Conservation (phyloP, 352 stramenopile species). For the Pythium rishiriense region DNA sequence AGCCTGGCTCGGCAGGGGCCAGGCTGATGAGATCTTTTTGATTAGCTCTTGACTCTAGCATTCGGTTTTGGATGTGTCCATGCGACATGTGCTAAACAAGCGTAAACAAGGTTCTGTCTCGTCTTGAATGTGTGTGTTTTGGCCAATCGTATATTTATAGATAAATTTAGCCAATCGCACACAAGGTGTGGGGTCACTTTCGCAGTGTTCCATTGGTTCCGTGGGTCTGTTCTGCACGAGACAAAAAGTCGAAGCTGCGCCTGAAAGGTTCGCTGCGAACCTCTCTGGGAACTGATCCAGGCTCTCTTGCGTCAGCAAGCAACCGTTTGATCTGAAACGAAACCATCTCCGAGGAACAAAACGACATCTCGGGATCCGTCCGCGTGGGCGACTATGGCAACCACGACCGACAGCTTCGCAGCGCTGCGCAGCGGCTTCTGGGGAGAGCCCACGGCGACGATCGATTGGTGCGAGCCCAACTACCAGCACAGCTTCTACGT, state of each 20-base stretch:
- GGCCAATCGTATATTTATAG: background rate
- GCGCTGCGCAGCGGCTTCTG: slow-evolving; percentile 30
- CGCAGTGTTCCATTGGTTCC: no score
- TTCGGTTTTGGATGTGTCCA: background rate
- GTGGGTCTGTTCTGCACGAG: background rate
- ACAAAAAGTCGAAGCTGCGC: background rate
- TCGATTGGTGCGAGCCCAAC: slow-evolving; percentile 88
- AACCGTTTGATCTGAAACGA: background rate
- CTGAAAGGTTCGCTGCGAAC: background rate
- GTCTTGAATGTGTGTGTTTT: background rate
- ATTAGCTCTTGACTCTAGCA: background rate
- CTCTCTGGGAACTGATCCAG: background rate
- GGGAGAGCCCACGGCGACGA: slow-evolving; percentile 67
- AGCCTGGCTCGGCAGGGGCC: no score
- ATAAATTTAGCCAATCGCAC: background rate
- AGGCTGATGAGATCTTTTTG: no score
- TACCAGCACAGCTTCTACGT: slow-evolving; percentile 80
- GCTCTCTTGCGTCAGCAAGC: background rate
- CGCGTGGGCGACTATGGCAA: background rate
- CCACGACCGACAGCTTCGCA: background rate
- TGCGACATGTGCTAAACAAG: background rate
- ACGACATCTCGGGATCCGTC: background rate
- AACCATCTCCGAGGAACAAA: background rate
- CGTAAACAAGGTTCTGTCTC: background rate
- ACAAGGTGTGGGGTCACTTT: background rate